phyloP scores from a whole-genome alignment of 129 eudicot genomes.

The Oenanthe sinensis region DNA sequence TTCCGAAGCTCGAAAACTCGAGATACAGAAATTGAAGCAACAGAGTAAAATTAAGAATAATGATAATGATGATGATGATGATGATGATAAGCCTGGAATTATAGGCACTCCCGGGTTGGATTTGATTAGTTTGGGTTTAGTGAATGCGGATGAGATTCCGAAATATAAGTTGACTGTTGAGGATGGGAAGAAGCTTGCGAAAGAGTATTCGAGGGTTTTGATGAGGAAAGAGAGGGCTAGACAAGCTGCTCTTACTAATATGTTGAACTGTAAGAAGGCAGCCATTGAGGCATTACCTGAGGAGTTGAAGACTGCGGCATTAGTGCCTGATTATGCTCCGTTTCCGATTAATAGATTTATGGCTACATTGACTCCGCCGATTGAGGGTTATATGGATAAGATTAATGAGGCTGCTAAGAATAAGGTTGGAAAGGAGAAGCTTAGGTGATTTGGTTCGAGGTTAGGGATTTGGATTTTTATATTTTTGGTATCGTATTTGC shows the following conservation, averaged over 20 bases:
- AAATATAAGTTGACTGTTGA: constrained; percentile 70
- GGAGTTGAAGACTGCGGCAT: constrained; percentile 51
- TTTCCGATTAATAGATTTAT: constrained; percentile 66
- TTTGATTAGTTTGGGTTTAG: constrained; percentile 56
- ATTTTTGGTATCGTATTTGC: not conserved
- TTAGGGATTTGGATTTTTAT: constrained; percentile 11
- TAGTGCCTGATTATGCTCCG: constrained; percentile 72
- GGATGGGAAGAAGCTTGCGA: constrained; percentile 78
- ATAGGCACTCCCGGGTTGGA: constrained; percentile 77
- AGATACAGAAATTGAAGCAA: constrained; percentile 44
- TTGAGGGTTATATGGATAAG: constrained; percentile 78
- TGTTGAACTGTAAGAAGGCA: constrained; percentile 71
- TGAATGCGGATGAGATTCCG: constrained; percentile 60
- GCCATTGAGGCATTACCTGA: constrained; percentile 92
- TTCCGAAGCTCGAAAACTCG: constrained; percentile 52
- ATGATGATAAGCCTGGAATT: constrained; percentile 18
- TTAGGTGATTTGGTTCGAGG: constrained; percentile 36
- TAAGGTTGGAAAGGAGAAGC: constrained; percentile 56
- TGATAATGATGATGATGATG: constrained; percentile 1
- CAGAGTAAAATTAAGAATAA: constrained; percentile 2
- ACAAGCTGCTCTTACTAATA: constrained; percentile 62
- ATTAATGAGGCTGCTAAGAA: constrained; percentile 53
- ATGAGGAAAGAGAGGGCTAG: constrained; percentile 86
- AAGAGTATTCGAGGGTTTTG: constrained; percentile 83
- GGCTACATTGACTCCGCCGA: constrained; percentile 87